A percentile compares a stretch with the other conserved stretches of the same genome.
Conservation (phyloP, 768 basidiomycete species). For the Pulveroboletus sp. region DNA sequence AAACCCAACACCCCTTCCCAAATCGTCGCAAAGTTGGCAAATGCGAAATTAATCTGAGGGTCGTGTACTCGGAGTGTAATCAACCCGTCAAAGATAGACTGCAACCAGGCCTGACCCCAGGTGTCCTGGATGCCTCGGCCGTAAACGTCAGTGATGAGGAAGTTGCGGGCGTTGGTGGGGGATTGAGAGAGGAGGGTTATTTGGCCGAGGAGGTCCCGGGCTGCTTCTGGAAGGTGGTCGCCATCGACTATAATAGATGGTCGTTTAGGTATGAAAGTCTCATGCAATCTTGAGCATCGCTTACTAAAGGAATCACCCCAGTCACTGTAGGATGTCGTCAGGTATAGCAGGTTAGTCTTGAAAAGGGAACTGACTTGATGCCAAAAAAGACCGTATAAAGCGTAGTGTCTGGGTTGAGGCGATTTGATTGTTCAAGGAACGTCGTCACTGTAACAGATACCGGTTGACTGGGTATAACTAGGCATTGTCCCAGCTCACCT, state of each 20-base stretch:
- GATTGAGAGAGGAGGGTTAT: slow-evolving; percentile 43
- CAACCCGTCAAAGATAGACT: slow-evolving; percentile 42
- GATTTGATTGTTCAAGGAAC: slow-evolving; percentile 42
- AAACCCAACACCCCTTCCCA: slow-evolving; percentile 46
- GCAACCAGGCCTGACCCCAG: slow-evolving; percentile 44
- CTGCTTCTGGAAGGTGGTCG: slow-evolving; percentile 43
- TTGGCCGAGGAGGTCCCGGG: slow-evolving; percentile 39
- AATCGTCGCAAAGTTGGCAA: slow-evolving; percentile 44
- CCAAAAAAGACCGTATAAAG: slow-evolving; percentile 52
- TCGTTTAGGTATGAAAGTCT: neutral
- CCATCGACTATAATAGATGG: slow-evolving; percentile 35
- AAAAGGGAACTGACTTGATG: slow-evolving; percentile 40
- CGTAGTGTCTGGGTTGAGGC: slow-evolving; percentile 43
- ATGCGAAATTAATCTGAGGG: slow-evolving; percentile 37
- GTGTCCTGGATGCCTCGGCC: slow-evolving; percentile 40
- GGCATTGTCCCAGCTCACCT: slow-evolving; percentile 25
- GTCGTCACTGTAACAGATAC: slow-evolving; percentile 30
- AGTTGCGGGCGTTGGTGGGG: slow-evolving; percentile 47
- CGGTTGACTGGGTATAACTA: neutral
- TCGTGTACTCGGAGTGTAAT: slow-evolving; percentile 29
- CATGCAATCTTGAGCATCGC: neutral
- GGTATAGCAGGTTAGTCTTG: neutral
- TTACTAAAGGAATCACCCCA: slow-evolving; percentile 40
- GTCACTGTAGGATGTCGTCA: slow-evolving; percentile 31
- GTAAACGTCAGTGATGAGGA: slow-evolving; percentile 48